Percentiles rank a stretch among this genome's conserved stretches.
Conservation (phyloP, 768 basidiomycete genomes). For the Kwoniella sp. region DNA sequence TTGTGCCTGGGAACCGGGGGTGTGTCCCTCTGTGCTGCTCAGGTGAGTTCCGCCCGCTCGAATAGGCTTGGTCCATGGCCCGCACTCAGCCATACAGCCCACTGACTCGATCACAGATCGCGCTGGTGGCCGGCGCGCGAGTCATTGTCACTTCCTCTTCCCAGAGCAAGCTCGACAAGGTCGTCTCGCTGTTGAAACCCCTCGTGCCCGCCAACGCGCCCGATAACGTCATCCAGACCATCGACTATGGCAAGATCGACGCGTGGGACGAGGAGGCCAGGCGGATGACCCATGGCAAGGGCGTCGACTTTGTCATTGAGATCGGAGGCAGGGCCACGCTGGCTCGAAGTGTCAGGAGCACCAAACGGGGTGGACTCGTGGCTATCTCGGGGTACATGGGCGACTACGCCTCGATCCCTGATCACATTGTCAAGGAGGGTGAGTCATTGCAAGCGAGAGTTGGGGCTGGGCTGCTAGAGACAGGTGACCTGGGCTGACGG, state of each 20-base stretch:
- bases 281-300: conserved; percentile 47
- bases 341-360: conserved; percentile 33
- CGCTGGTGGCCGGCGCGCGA: conserved; percentile 61
- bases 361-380: conserved; percentile 34
- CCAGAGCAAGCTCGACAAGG: conserved; percentile 58
- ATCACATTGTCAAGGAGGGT: conserved; percentile 32
- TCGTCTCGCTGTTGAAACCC: conserved; percentile 56
- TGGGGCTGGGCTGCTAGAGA: no score
- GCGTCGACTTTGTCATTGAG: conserved; percentile 44
- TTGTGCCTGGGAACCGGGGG: conserved; percentile 44
- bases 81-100: background rate
- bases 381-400: conserved; percentile 39
- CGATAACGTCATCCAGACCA: conserved; percentile 42
- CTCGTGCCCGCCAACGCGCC: conserved; percentile 46
- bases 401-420: conserved; percentile 30
- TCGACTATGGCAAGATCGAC: conserved; percentile 62
- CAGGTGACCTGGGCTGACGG: no score
- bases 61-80: background rate
- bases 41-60: conserved; percentile 14
- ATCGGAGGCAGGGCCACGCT: conserved; percentile 37
- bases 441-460: conserved; percentile 1
- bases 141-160: conserved; percentile 68
- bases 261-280: conserved; percentile 61
- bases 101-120: conserved; percentile 55
- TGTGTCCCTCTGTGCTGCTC: conserved; percentile 54